A percentile compares a stretch with the other conserved stretches of the same genome.
Conservation (phyloP, 2,329 filamentous ascomycete species). For the Calonectria hongkongensis region DNA sequence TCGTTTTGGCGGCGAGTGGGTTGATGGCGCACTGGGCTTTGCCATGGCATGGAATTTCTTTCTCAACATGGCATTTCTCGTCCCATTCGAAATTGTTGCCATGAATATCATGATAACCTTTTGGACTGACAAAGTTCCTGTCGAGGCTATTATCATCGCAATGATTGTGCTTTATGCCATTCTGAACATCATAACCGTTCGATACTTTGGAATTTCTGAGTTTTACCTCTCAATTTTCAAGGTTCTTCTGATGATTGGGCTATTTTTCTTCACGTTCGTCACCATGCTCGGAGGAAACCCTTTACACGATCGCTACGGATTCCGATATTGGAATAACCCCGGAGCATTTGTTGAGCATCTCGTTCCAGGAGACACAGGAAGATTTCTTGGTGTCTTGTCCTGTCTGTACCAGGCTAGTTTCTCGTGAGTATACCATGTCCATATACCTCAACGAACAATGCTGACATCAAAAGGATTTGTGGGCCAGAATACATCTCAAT, state of each 20-base stretch:
- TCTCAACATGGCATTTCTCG: constrained; percentile 54
- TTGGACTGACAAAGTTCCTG: constrained; percentile 41
- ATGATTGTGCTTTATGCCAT: constrained; percentile 37
- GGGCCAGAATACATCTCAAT: constrained; percentile 40
- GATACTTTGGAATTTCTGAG: constrained; percentile 37
- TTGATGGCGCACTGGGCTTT: constrained; percentile 37
- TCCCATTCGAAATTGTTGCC: constrained; percentile 56
- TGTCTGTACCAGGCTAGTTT: constrained; percentile 40
- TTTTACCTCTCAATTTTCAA: constrained; percentile 37
- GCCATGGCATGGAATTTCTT: constrained; percentile 57
- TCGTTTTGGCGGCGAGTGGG: constrained; percentile 37
- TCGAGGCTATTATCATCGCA: constrained; percentile 54
- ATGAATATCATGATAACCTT: constrained; percentile 57
- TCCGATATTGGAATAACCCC: constrained; percentile 35
- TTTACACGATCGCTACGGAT: constrained; percentile 30
- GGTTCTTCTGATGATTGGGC: constrained; percentile 23
- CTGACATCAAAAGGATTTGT: constrained; percentile 24
- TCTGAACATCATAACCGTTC: constrained; percentile 61
- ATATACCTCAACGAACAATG: background rate
- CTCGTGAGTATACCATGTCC: constrained; percentile 3
- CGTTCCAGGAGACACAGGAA: background rate
- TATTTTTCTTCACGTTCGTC: constrained; percentile 38
- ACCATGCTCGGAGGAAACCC: constrained; percentile 36
- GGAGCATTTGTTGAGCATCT: constrained; percentile 36
- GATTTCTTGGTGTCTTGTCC: constrained; percentile 34